These are phyloP conservation scores for Globisporangium radiosum DNA, from an alignment of 352 stramenopile genomes.

Conservation along the genomic window DNA sequence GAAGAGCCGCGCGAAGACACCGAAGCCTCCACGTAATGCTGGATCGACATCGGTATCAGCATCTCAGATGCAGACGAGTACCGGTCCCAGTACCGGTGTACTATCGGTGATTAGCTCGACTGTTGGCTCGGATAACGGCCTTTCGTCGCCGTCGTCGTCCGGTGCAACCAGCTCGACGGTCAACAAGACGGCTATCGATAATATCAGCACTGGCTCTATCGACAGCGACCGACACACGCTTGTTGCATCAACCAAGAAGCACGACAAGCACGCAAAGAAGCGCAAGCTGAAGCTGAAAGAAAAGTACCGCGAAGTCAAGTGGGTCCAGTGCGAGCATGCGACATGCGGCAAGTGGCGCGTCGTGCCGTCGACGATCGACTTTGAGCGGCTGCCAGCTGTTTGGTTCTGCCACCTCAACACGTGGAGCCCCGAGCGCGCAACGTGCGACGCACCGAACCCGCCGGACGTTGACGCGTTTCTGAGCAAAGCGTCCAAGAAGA, in stretches of 20 bases:
- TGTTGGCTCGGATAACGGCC: conserved; percentile 6
- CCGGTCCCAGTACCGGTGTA: neutral
- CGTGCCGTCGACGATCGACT: conserved; percentile 87
- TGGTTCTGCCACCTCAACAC: conserved; percentile 86
- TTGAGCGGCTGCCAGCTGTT: conserved; percentile 82
- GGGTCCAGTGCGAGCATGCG: conserved; percentile 94
- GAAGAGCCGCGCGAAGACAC: conserved; percentile 15
- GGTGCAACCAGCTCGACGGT: conserved; percentile 21
- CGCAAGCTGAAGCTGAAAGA: conserved; percentile 74
- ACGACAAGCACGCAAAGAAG: conserved; percentile 71
- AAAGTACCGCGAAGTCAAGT: conserved; percentile 84
- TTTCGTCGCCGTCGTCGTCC: conserved; percentile 31
- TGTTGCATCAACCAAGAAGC: conserved; percentile 22
- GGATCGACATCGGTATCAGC: no score
- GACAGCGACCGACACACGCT: neutral
- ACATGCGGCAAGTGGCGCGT: conserved; percentile 94
- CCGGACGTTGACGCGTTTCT: conserved; percentile 65
- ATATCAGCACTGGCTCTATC: no score
- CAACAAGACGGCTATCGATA: conserved; percentile 2
- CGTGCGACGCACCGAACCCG: conserved; percentile 61
- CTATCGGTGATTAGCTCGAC: no score
- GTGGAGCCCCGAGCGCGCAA: conserved; percentile 66
- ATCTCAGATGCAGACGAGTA: conserved; percentile 5
- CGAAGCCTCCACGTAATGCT: no score
- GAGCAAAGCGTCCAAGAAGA: conserved; percentile 52